Base-by-base conservation (phyloP, 495 filamentous ascomycete species). In the Cryomyces antarcticus region DNA sequence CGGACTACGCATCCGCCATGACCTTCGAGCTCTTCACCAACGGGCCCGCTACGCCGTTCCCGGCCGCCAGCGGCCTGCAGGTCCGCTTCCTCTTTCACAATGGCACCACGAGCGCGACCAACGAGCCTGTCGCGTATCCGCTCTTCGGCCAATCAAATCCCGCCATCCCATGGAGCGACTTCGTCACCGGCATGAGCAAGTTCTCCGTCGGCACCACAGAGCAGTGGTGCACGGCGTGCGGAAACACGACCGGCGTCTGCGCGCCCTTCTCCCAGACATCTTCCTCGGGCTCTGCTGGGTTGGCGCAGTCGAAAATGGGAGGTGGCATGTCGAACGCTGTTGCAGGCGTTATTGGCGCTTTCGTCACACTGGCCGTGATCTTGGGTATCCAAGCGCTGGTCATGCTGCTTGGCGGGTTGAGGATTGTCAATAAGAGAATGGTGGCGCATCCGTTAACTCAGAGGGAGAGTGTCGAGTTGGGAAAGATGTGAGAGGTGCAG, bases 71-170 rank as follows among this genome's bases (percentile, higher is more conserved):
- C 13, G 33, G 3, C 9, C 65, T 88, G 33, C 72, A 65, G 46
- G 77, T 93, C 29, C 73, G 84, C 34, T 85, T 87, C 61, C 59
- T 81, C 7, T 73, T 87, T 57, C 69, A 73, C 50, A 92, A 92
- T 55, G 80, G 79, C 37, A 80, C 80, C 10, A 67, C 71, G 10
- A 68, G 69, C n/a, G 58, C 65, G 13, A 48, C 53, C 7, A 59
- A 56, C 28, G 55, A 63, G 27, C 69, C 78, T 5, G 48, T 42
- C 2, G 52, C 64, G 4, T 87, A 72, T 57, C 75, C 80, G 4
- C 66, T 92, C 4, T 88, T 92, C 45, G 54, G 58, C 5, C 63
- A 65, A 12, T 66, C 59, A 36, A 62, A 68, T 41, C 62, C 58
- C 5, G 57, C 62, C 6, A 54, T 88, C 13, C 59, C 68, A 13